These are phyloP conservation scores for Ceratobasidium sp. DNA, from an alignment of 1,284 basidiomycete species.

Conservation along the genomic window DNA sequence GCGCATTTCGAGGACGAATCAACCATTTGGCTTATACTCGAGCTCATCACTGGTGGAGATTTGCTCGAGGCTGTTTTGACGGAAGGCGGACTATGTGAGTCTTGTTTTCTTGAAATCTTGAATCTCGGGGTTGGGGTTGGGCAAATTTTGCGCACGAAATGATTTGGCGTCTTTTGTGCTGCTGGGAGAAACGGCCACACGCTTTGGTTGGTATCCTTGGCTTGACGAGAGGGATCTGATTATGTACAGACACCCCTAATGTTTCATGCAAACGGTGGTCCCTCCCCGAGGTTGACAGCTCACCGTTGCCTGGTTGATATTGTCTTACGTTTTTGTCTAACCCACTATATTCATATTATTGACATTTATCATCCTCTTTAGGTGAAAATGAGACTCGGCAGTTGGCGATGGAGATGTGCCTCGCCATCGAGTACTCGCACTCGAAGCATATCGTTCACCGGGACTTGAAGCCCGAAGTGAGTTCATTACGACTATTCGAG, in stretches of 20 bases:
- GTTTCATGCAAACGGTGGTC: background rate
- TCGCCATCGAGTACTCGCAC: slow-evolving; percentile 69
- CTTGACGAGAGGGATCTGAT: background rate
- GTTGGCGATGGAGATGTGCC: slow-evolving; percentile 69
- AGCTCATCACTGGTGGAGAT: slow-evolving; percentile 86
- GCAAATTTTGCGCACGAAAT: background rate
- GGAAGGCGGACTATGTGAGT: slow-evolving; percentile 65
- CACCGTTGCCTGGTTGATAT: background rate
- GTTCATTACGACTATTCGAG: slow-evolving; percentile 2
- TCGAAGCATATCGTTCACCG: slow-evolving; percentile 80
- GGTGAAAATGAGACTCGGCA: slow-evolving; percentile 65
- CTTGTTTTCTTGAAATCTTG: background rate
- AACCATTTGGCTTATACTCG: slow-evolving; percentile 67
- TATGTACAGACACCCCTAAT: background rate
- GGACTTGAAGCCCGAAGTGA: slow-evolving; percentile 88
- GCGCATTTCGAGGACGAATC: slow-evolving; percentile 77
- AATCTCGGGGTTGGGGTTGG: background rate
- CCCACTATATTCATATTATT: background rate
- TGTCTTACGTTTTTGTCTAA: background rate
- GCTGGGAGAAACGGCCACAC: too few species aligned
- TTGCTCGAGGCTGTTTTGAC: slow-evolving; percentile 81
- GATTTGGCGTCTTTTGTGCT: too few species aligned
- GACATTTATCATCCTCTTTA: slow-evolving; percentile 47
- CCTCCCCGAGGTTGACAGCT: background rate
- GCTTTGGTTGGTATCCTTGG: too few species aligned